Conservation (phyloP, 495 filamentous ascomycete species). For the Penicillium canariense region DNA sequence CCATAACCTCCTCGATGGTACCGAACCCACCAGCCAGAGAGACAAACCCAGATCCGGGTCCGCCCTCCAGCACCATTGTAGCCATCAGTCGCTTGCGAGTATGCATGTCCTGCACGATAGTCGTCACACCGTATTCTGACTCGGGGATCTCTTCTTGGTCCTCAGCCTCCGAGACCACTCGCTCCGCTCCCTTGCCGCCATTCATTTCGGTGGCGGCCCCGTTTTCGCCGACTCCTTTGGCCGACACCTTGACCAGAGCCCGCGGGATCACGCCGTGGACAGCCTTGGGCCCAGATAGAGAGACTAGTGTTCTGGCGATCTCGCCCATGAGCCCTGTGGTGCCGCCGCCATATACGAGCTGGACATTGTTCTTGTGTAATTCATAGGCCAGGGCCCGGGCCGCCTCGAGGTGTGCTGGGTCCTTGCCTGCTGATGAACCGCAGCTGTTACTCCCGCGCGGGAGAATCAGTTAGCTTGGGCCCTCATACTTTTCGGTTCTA, state of each 20-base stretch:
- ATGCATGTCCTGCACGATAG: slow-evolving; percentile 92
- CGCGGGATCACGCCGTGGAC: slow-evolving; percentile 93
- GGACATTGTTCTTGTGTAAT: slow-evolving; percentile 71
- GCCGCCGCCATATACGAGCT: slow-evolving; percentile 90
- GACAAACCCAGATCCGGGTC: slow-evolving; percentile 82
- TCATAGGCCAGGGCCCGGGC: slow-evolving; percentile 72
- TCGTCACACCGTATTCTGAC: slow-evolving; percentile 74
- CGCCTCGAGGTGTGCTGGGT: slow-evolving; percentile 66
- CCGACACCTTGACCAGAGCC: slow-evolving; percentile 72
- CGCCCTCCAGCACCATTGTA: slow-evolving; percentile 74
- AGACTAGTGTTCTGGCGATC: slow-evolving; percentile 80
- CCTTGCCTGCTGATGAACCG: slow-evolving; percentile 69
- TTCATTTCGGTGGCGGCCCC: neutral
- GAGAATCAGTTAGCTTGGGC: slow-evolving; percentile 5
- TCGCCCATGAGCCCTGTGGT: slow-evolving; percentile 95
- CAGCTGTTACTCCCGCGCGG: slow-evolving; percentile 50
- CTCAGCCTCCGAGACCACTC: slow-evolving; percentile 27
- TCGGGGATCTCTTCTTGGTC: slow-evolving; percentile 56
- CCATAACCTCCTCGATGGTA: slow-evolving; percentile 94
- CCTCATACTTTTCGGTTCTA: neutral
- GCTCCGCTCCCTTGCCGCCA: slow-evolving; percentile 41
- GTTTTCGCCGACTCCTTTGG: slow-evolving; percentile 50
- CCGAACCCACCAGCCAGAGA: slow-evolving; percentile 89
- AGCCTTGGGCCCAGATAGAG: slow-evolving; percentile 72
- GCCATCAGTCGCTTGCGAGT: slow-evolving; percentile 93